phyloP scores from a whole-genome alignment of 441 rosid species.

The Flueggea neowawraea region DNA sequence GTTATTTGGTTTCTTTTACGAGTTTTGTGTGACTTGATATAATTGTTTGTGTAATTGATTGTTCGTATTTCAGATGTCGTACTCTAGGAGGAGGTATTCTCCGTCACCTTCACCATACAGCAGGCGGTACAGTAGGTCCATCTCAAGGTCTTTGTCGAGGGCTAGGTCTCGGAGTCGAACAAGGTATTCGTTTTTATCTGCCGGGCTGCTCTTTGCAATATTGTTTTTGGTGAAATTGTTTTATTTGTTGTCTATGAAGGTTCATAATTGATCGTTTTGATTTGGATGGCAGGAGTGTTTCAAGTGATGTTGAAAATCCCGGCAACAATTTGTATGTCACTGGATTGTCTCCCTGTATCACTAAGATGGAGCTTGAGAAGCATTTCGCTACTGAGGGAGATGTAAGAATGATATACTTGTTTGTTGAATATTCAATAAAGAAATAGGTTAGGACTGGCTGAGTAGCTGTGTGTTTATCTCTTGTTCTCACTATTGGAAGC shows the following conservation, averaged over 20 bases:
- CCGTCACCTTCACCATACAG: constrained; percentile 51
- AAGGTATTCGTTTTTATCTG: constrained; percentile 26
- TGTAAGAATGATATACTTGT: constrained; percentile 26
- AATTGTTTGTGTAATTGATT: neutral
- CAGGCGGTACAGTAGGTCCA: constrained; percentile 46
- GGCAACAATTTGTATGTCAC: constrained; percentile 95
- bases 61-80: constrained; percentile 53
- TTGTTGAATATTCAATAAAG: neutral
- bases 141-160: constrained; percentile 49
- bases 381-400: constrained; percentile 77
- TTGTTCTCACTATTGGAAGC: neutral
- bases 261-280: neutral
- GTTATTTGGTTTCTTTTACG: too few relatives aligned
- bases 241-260: neutral
- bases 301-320: constrained; percentile 72
- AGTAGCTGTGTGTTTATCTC: neutral
- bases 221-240: neutral
- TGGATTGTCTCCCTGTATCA: constrained; percentile 71
- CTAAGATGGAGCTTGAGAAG: constrained; percentile 73
- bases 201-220: neutral
- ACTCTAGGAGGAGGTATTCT: constrained; percentile 62
- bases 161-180: constrained; percentile 48
- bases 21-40: neutral
- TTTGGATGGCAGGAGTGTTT: constrained; percentile 48
- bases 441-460: too few relatives aligned